Conservation (phyloP, 371 early-diverging fungal species). For the Mortierella sp. region DNA sequence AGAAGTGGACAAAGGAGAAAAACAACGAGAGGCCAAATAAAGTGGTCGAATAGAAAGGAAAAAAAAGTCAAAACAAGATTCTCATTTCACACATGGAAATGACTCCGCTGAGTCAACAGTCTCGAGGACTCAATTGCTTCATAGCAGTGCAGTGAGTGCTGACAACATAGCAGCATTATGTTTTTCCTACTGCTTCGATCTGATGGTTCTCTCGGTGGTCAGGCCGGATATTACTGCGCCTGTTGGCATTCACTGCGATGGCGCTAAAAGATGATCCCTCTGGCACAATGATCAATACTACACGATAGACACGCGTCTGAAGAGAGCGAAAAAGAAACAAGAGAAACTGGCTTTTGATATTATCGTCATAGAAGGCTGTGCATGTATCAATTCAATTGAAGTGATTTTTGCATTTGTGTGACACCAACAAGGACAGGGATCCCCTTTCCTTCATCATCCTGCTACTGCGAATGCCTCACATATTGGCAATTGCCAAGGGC, state of each 20-base stretch:
- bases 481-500: neutral
- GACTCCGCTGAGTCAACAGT: neutral
- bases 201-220: neutral
- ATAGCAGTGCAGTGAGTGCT: neutral
- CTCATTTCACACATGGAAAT: conserved; percentile 1
- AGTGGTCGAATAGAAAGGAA: too few relatives aligned
- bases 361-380: neutral
- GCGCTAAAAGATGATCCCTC: neutral
- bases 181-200: neutral
- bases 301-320: neutral
- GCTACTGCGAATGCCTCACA: neutral
- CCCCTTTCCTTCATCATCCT: neutral
- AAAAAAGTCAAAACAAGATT: too few relatives aligned
- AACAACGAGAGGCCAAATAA: too few relatives aligned
- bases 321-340: neutral
- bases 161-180: neutral
- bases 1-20: too few relatives aligned
- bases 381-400: neutral
- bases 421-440: neutral
- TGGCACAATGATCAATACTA: too few relatives aligned
- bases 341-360: too few relatives aligned
- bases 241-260: neutral
- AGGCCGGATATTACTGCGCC: too few relatives aligned
- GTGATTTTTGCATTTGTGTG: neutral
- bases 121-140: neutral